A percentile compares a stretch with the other conserved stretches of the same genome.
phyloP scores from a whole-genome alignment of 805 yeast species.

The Brettanomyces anomalus region DNA sequence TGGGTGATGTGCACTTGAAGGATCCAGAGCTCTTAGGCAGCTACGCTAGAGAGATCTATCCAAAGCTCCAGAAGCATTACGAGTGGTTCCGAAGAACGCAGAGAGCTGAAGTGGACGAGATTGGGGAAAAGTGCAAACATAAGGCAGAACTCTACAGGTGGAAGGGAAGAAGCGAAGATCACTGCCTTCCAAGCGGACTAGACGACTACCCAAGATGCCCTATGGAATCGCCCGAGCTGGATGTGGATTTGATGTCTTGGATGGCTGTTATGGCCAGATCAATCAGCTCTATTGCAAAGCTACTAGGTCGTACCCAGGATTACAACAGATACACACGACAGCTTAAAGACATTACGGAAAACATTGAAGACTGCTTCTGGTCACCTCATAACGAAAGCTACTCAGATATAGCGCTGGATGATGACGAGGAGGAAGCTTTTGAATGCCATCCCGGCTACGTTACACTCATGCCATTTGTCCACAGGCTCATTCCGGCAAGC shows the following conservation, averaged over 20 bases:
- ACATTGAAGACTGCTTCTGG: slow-evolving; percentile 79
- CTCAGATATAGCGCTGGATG: slow-evolving; percentile 79
- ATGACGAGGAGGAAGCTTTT: slow-evolving; percentile 52
- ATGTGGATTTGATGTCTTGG: slow-evolving; percentile 89
- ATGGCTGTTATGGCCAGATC: slow-evolving; percentile 86
- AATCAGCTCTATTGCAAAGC: slow-evolving; percentile 61
- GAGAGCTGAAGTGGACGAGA: slow-evolving; percentile 61
- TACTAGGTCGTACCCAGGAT: slow-evolving; percentile 54
- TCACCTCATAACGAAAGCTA: slow-evolving; percentile 51
- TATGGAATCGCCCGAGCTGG: slow-evolving; percentile 82
- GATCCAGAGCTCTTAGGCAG: slow-evolving; percentile 50
- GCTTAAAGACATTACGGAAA: slow-evolving; percentile 47
- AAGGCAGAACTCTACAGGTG: slow-evolving; percentile 70
- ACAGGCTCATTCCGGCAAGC: slow-evolving; percentile 48
- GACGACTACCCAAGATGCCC: slow-evolving; percentile 89
- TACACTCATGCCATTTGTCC: slow-evolving; percentile 74
- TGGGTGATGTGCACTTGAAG: slow-evolving; percentile 45
- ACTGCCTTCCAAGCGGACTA: slow-evolving; percentile 85
- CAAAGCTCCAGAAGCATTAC: slow-evolving; percentile 66
- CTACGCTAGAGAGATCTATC: slow-evolving; percentile 62
- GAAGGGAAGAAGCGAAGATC: slow-evolving; percentile 83
- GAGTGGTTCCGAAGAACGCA: slow-evolving; percentile 83
- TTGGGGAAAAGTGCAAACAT: slow-evolving; percentile 50
- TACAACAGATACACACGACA: slow-evolving; percentile 41
- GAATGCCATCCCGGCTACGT: slow-evolving; percentile 91